Percentiles rank a stretch among this genome's conserved stretches.
Conservation (phyloP, 2,329 filamentous ascomycete species). For the Paecilomyces sp. region DNA sequence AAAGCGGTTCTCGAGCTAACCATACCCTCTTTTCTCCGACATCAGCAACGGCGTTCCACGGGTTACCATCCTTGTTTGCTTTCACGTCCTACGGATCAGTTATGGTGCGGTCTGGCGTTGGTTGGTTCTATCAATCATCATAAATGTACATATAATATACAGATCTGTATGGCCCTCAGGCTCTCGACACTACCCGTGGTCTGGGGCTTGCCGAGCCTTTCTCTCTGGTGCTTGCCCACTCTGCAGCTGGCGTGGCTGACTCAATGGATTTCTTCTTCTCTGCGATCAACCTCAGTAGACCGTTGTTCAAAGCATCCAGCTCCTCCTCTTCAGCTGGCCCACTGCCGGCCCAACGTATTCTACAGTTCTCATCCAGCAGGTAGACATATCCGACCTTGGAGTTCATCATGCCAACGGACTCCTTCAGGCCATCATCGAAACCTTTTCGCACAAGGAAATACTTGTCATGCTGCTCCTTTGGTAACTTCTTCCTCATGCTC, state of each 20-base stretch:
- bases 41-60: conserved; percentile 6
- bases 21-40: not conserved
- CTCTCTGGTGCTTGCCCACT: conserved; percentile 9
- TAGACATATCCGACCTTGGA: conserved; percentile 91
- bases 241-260: conserved; percentile 12
- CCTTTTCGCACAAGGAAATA: conserved; percentile 56
- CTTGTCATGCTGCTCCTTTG: conserved; percentile 45
- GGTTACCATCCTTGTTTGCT: not conserved
- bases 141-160: conserved; percentile 6
- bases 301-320: conserved; percentile 36
- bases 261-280: conserved; percentile 25
- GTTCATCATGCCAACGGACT: conserved; percentile 67
- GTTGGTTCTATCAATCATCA: conserved; percentile 4
- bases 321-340: conserved; percentile 35
- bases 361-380: conserved; percentile 77
- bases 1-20: conserved; percentile 14
- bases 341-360: conserved; percentile 90
- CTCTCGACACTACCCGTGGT: conserved; percentile 4
- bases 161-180: not conserved
- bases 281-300: conserved; percentile 34
- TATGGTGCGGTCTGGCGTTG: conserved; percentile 2
- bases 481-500: conserved; percentile 41
- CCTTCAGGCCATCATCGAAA: conserved; percentile 48
- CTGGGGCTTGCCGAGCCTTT: conserved; percentile 3
- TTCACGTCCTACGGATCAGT: conserved; percentile 2